These are phyloP conservation scores for Dictyostelium capitatum DNA, from an alignment of 78 protist genomes.

Conservation along the genomic window DNA sequence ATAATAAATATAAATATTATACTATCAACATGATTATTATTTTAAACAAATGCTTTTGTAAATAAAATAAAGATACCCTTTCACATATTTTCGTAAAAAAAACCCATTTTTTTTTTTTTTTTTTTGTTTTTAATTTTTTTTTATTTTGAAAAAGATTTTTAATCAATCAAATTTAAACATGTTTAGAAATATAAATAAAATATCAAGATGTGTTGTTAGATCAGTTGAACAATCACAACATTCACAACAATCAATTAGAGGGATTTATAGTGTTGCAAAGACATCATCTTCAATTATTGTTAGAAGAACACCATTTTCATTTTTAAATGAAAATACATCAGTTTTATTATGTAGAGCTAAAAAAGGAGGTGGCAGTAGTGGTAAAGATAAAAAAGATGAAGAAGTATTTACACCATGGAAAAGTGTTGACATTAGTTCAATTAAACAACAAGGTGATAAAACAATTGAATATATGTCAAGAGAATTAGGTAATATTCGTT, in stretches of 20 bases:
- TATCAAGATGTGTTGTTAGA: neutral
- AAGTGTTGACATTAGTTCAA: slow-evolving; percentile 29
- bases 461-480: slow-evolving; percentile 22
- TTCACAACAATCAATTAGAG: neutral
- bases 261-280: neutral
- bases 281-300: neutral
- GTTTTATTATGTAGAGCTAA: neutral
- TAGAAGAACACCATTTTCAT: slow-evolving; percentile 4
- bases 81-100: neutral
- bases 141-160: too few species aligned
- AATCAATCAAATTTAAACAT: neutral
- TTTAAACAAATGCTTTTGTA: too few species aligned
- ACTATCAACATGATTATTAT: too few species aligned
- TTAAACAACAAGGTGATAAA: slow-evolving; percentile 20
- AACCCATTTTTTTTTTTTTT: neutral
- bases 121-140: neutral
- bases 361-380: slow-evolving; percentile 5
- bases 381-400: slow-evolving; percentile 24
- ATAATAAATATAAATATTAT: too few species aligned
- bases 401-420: neutral
- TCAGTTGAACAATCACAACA: neutral
- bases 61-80: neutral
- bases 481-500: slow-evolving; percentile 33
- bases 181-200: neutral
- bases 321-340: neutral